Evolutionary conservation across 805 yeast genomes (phyloP), one percentile per base, ranked within the genome.

Genomic region (Kluyveromyces lactis): DNA sequence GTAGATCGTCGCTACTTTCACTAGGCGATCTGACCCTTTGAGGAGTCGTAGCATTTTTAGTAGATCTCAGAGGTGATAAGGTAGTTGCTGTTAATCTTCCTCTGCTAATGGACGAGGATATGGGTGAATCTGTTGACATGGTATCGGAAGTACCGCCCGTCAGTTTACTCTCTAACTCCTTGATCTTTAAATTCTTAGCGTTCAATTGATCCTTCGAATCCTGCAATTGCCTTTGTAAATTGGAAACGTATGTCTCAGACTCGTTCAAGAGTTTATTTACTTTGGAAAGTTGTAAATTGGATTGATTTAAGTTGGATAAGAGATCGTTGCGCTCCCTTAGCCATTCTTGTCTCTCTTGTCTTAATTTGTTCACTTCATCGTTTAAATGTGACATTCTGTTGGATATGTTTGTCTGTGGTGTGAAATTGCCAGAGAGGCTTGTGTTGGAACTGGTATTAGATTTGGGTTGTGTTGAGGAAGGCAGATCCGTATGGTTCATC

Each of bases 211-310:
- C 71, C 31, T 66, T 72, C 18, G 77, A 61, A 32, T 92, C 63
- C 31, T 71, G 65, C 7, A 84, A 57, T 53, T 80, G 86, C 0
- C 85, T 75, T 36, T 84, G 92, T 46, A 76, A 78, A 24, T 84
- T 78, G 55, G 81, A 81, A 18, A 75, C 54, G 40, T 70, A 64
- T 49, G 80, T 63, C 32, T 64, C 63, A 35, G 71, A 67, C 30
- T 66, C 67, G 2, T 79, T 74, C 36, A 70, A 68, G 36, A 75
- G 79, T 34, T 70, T 74, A 45, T 66, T 67, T 32, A 72, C 52
- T 38, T 28, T 54, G 50, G 43, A 33, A 48, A 38, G 49, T 63
- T 47, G 43, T 58, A 57, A 42, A 51, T 42, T 43, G 45, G 47
- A 45, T 45, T 42, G 45, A 60, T 28, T 58, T 53, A 41, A 53